Percentiles rank a stretch among this genome's conserved stretches.
Conservation (phyloP, 1,284 basidiomycete genomes). For the Cyathus pygmaeus region DNA sequence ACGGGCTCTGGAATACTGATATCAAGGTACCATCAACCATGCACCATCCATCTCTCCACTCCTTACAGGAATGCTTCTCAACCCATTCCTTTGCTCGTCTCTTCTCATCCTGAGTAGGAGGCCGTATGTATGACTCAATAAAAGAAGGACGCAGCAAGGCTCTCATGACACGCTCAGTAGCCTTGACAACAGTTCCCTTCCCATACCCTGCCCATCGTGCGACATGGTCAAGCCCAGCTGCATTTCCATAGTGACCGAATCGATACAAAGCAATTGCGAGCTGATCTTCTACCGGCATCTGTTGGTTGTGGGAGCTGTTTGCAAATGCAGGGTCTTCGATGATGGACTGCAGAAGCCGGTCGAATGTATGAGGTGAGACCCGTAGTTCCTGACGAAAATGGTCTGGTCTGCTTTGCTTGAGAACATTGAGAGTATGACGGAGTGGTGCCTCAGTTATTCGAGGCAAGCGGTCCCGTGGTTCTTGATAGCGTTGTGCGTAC, state of each 20-base stretch:
- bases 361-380: too few relatives aligned
- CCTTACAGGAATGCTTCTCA: conserved; percentile 31
- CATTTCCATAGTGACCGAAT: too few relatives aligned
- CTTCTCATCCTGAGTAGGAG: conserved; percentile 22
- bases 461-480: too few relatives aligned
- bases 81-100: conserved; percentile 37
- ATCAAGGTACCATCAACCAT: conserved; percentile 32
- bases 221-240: not conserved
- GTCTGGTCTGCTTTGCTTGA: too few relatives aligned
- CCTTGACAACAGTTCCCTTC: conserved; percentile 38
- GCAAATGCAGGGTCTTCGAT: not conserved
- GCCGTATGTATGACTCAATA: conserved; percentile 13
- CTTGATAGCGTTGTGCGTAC: too few relatives aligned
- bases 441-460: too few relatives aligned
- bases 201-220: conserved; percentile 39
- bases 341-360: too few relatives aligned
- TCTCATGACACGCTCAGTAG: conserved; percentile 29
- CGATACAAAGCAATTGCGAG: not conserved
- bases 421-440: too few relatives aligned
- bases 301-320: not conserved
- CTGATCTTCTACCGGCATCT: not conserved
- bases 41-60: too few relatives aligned
- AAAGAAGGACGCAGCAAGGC: conserved; percentile 19
- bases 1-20: conserved; percentile 33
- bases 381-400: too few relatives aligned